Percentiles rank a stretch among this genome's conserved stretches.
phyloP scores from a whole-genome alignment of 352 stramenopile species.

The Phytophthora sp. region DNA sequence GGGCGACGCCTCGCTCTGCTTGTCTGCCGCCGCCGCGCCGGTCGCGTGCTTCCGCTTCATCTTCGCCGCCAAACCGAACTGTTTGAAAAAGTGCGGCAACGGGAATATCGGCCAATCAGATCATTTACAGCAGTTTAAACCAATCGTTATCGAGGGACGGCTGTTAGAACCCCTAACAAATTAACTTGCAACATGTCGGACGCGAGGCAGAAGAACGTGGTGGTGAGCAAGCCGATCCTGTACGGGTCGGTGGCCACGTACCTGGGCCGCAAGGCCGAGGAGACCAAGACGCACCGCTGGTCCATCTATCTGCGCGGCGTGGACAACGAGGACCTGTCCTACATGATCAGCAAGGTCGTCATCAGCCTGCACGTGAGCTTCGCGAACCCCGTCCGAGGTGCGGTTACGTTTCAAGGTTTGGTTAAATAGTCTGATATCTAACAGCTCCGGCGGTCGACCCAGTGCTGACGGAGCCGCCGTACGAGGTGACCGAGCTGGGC shows the following conservation, averaged over 20 bases:
- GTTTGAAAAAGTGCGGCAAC: slow-evolving; percentile 31
- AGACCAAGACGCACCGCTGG: slow-evolving; percentile 95
- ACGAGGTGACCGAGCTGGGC: slow-evolving; percentile 96
- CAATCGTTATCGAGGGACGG: neutral
- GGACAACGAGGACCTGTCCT: slow-evolving; percentile 94
- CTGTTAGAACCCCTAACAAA: neutral
- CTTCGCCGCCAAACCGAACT: slow-evolving; percentile 1
- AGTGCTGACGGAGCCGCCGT: slow-evolving; percentile 95
- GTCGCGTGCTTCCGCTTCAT: slow-evolving; percentile 60
- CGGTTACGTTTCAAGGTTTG: slow-evolving; percentile 1
- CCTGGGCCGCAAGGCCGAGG: slow-evolving; percentile 91
- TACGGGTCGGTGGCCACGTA: slow-evolving; percentile 96
- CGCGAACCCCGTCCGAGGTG: slow-evolving; percentile 91
- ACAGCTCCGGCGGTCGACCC: no score
- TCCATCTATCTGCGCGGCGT: slow-evolving; percentile 94
- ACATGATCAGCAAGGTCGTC: slow-evolving; percentile 96
- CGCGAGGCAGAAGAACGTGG: slow-evolving; percentile 74
- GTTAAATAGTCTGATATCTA: slow-evolving; percentile 1
- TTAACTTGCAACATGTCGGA: slow-evolving; percentile 59
- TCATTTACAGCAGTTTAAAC: neutral
- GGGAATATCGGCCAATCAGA: slow-evolving; percentile 15
- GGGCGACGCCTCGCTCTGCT: neutral
- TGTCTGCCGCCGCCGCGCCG: neutral
- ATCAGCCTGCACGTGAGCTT: slow-evolving; percentile 98
- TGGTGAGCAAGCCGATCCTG: slow-evolving; percentile 93